Evolutionary conservation across 352 stramenopile genomes (phyloP), one percentile per base, ranked within the genome.

Genomic region (Aphanomyces astaci): DNA sequence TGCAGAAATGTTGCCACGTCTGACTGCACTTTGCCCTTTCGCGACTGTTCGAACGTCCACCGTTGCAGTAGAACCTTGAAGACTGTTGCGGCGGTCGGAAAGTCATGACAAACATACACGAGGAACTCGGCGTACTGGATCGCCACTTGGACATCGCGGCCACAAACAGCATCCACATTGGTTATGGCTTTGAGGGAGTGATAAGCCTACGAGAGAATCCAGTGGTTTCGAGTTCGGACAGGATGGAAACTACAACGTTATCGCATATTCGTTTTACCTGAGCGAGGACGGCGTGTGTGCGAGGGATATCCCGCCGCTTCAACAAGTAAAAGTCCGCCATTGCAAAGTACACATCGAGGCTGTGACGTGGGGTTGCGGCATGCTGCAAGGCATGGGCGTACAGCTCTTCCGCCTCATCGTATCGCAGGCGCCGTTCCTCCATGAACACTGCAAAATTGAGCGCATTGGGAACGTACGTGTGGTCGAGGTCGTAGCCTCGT

Each of bases 101-200:
- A 33, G 17, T 64, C 40, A 11, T 28, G 56, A 10, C 30, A 32
- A 25, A 64, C 32, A 36, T 64, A 64, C 56, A 46, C 36, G 22
- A 64, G 40, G 56, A 64, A 64, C 56, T 64, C 56, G 22, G 33
- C 33, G 22, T 52, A 64, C 4, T 64, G 56, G 46, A 64, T 64
- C 13, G 33, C 33, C 32, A 51, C 33, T 22, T 64, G 49, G 30
- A 64, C 30, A 27, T 64, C 56, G 3, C 10, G 19, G 11, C 56
- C 56, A 9, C 17, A 31, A 19, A 59, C 30, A 17, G 4, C 30
- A n/a, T 30, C 15, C 11, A 59, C 25, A 43, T 43, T 15, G 51
- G 11, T 36, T 15, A 33, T 22, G 11, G 11, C 5, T 39, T 59
- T 59, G 25, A 59, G 15, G 13, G n/a, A 59, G 30, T 39, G 0